Percentiles rank a stretch among this genome's conserved stretches.
phyloP scores from a whole-genome alignment of 2,329 filamentous ascomycete genomes.

The Verticillium klebahnii region DNA sequence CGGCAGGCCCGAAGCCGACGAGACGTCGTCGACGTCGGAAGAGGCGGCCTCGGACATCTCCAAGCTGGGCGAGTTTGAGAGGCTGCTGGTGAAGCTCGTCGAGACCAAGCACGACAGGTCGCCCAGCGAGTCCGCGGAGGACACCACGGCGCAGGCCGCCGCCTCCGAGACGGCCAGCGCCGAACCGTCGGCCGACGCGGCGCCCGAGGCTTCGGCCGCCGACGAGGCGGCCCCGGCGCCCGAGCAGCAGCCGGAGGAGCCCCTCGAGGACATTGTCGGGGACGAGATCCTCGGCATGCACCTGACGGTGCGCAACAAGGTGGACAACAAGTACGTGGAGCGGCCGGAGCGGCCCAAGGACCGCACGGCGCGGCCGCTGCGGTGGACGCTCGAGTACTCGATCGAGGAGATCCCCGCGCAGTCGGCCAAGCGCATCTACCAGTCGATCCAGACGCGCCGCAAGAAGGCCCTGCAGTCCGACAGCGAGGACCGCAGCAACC shows the following conservation, averaged over 20 bases:
- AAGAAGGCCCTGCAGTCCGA: conserved; percentile 35
- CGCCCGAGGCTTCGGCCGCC: conserved; percentile 1
- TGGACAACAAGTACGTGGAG: conserved; percentile 60
- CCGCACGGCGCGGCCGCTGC: conserved; percentile 27
- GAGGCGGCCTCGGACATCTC: conserved; percentile 21
- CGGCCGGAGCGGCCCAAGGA: conserved; percentile 44
- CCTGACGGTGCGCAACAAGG: conserved; percentile 65
- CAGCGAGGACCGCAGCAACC: conserved; percentile 32
- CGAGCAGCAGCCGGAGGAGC: conserved; percentile 4
- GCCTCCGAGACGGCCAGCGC: neutral
- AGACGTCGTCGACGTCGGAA: conserved; percentile 13
- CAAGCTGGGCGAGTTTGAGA: conserved; percentile 45
- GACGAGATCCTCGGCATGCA: conserved; percentile 61
- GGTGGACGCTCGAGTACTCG: conserved; percentile 78
- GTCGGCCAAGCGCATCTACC: conserved; percentile 49
- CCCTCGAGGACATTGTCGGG: conserved; percentile 1
- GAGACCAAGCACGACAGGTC: conserved; percentile 13
- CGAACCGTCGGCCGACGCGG: neutral
- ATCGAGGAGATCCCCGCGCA: conserved; percentile 55
- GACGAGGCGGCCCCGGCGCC: neutral
- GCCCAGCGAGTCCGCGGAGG: neutral
- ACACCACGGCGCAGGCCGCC: neutral
- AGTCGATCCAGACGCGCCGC: conserved; percentile 51
- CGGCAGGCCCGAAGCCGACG: conserved; percentile 19
- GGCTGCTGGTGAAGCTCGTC: conserved; percentile 45